Evolutionary conservation across 331 rosid genomes (phyloP), one percentile per base, ranked within the genome.

Genomic region (Quercus tomentella): DNA sequence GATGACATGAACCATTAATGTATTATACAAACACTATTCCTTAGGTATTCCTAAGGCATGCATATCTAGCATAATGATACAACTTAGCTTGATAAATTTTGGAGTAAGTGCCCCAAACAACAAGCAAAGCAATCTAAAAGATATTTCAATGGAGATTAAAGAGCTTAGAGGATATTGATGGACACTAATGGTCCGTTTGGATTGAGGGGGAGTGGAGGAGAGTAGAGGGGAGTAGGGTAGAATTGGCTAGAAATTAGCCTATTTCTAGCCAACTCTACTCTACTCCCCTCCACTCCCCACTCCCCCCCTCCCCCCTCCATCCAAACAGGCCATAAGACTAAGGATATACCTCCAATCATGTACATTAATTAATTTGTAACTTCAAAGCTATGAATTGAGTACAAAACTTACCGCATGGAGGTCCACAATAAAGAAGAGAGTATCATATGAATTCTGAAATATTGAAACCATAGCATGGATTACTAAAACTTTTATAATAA

Each of bases 361-460:
- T 18, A 35, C 18, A 35, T 10, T 67, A 33, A 67, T 10, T 69
- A 66, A 16, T 56, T 62, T 16, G 37, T 72, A 83, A 79, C 68
- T 56, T 76, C 31, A 78, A 75, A 55, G 56, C 18, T 77, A 22
- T 31, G 71, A 56, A 70, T 82, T 72, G 68, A 84, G 72, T 6
- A 67, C 22, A 4, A 55, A 79, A 74, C 94, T 80, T 90, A 94
- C 98, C 89, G 98, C 97, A 54, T 92, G 98, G 75, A 95, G 92
- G 82, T 95, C 98, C 82, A 95, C 98, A 56, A 95, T 95, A 87
- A 95, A 95, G 88, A 84, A 95, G 63, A 95, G 92, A 56, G 98
- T 95, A 66, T 95, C 97, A 6, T 90, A 90, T 18, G 81, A 79
- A 74, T 95, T 72, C 97, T 94, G 97, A 94, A 83, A 81, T 75